These are phyloP conservation scores for Beauveria sp. DNA, from an alignment of 2,329 filamentous ascomycete genomes.

Conservation along the genomic window DNA sequence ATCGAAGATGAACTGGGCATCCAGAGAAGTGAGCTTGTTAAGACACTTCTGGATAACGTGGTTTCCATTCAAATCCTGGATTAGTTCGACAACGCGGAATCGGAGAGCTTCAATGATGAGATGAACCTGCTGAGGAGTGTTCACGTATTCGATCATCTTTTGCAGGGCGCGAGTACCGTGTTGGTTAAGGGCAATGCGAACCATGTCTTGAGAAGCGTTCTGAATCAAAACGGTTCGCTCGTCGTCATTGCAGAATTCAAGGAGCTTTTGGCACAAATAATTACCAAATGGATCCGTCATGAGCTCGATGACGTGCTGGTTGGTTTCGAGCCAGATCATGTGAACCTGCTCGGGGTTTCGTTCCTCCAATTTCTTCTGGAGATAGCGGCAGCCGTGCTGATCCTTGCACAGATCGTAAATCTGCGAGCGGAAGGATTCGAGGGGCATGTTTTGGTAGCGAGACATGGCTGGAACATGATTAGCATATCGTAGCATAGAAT, in stretches of 20 bases:
- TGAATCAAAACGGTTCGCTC: constrained; percentile 90
- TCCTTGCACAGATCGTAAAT: constrained; percentile 94
- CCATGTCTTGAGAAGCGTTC: constrained; percentile 80
- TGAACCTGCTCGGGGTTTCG: constrained; percentile 75
- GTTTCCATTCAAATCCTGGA: constrained; percentile 96
- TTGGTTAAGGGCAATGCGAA: constrained; percentile 91
- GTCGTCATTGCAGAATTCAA: constrained; percentile 91
- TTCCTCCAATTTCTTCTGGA: constrained; percentile 96
- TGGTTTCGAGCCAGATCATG: constrained; percentile 91
- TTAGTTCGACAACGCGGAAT: constrained; percentile 81
- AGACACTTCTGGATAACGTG: constrained; percentile 99
- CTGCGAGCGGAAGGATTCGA: constrained; percentile 73
- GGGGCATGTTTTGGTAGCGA: constrained; percentile 73
- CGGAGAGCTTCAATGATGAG: constrained; percentile 81
- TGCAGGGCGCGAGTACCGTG: constrained; percentile 93
- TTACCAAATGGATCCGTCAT: constrained; percentile 99
- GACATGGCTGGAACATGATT: constrained; percentile 50
- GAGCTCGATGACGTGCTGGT: constrained; percentile 87
- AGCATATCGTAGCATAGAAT: constrained; percentile 17
- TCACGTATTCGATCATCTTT: constrained; percentile 99
- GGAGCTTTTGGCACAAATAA: constrained; percentile 96
- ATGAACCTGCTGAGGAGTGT: constrained; percentile 73
- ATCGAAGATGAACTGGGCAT: constrained; percentile 95
- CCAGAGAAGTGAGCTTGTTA: constrained; percentile 77
- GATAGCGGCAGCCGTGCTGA: constrained; percentile 91